phyloP scores from a whole-genome alignment of 1,284 basidiomycete species.

The Caloboletus inedulis region DNA sequence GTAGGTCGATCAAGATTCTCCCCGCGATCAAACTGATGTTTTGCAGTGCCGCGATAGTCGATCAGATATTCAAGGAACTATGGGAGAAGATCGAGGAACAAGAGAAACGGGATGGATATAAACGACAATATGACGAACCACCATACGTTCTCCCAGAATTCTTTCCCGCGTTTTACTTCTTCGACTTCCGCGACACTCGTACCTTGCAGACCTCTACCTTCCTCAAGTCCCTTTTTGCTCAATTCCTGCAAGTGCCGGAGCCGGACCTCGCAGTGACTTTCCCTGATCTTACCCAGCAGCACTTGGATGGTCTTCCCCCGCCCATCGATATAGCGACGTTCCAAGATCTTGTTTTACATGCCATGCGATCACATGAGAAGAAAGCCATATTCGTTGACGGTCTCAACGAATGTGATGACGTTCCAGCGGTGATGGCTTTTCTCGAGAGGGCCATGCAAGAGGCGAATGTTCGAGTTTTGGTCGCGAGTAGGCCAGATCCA shows the following conservation, averaged over 20 bases:
- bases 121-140: conserved; percentile 18
- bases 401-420: conserved; percentile 29
- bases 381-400: conserved; percentile 26
- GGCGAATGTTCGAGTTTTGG: conserved; percentile 23
- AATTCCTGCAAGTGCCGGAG: conserved; percentile 28
- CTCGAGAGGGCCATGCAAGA: conserved; percentile 26
- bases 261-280: conserved; percentile 20
- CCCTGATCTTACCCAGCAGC: conserved; percentile 18
- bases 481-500: conserved; percentile 26
- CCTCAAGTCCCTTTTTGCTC: conserved; percentile 26
- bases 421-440: conserved; percentile 19
- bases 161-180: conserved; percentile 29
- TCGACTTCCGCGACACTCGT: conserved; percentile 30
- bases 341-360: conserved; percentile 23
- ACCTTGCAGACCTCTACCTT: conserved; percentile 18
- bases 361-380: conserved; percentile 26
- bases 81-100: conserved; percentile 26
- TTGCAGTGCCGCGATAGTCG: conserved; percentile 25
- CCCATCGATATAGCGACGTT: conserved; percentile 15
- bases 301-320: conserved; percentile 18
- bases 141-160: conserved; percentile 24
- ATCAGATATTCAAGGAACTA: conserved; percentile 25
- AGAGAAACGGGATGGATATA: conserved; percentile 18
- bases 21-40: conserved; percentile 5
- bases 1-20: conserved; percentile 8